Evolutionary conservation across 164 flowering plant species (phyloP), one percentile per base, ranked within the genome.

Genomic region (Aristolochia californica): DNA sequence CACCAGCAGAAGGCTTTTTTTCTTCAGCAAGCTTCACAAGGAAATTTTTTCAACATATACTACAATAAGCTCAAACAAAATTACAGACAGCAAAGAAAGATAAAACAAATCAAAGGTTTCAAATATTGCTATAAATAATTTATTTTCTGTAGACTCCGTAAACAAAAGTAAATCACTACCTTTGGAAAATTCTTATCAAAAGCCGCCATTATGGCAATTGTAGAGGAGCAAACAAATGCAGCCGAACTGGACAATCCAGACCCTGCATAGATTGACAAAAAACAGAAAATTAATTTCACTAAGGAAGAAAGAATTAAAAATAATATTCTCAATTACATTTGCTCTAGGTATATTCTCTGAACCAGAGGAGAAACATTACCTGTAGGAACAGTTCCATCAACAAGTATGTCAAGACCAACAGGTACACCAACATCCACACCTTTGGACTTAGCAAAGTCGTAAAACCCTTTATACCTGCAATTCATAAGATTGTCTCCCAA

Each of bases 211-310:
- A 94, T 78, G 56, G 86, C 99, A 49, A 94, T 90, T 12, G 95
- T 87, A 25, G 97, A 66, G 55, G 99, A 83, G 66, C 99, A 94
- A 62, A 94, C 99, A 77, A 94, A 88, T 60, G 97, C 97, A 14
- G 99, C 95, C 38, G 99, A 94, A 74, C 97, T 94, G 56, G 99
- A 94, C 27, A 94, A 60, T 43, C 99, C 99, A 65, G 99, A 94
- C 5, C 99, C 97, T 93, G 61, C 5, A 60, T 54, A 30, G 58
- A 50, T 4, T 65, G 58, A 40, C 65, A 25, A n/a, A 13, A 43
- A n/a, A 13, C 48, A 10, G 38, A 45, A 28, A n/a, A 44, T 14
- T 26, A 56, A 5, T 27, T 43, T 24, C 15, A 24, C 4, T 13
- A 21, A 22, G 21, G 0, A 24, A 24, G 28, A 13, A 40, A 20